Conservation (phyloP, 495 filamentous ascomycete genomes). For the Trichoderma gamsii region DNA sequence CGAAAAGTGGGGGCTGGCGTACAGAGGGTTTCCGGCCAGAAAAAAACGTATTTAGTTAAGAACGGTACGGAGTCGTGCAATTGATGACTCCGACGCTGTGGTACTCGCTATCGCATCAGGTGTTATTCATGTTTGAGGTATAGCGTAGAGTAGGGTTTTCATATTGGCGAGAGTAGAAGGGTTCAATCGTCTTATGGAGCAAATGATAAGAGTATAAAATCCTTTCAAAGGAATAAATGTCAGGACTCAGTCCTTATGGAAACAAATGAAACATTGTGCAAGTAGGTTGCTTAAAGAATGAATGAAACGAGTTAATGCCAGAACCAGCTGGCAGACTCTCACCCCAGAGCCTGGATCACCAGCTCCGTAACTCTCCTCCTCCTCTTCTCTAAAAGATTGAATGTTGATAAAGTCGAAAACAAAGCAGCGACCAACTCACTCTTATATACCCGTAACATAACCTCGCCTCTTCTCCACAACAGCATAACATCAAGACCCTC, state of each 20-base stretch:
- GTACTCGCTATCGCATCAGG: background rate
- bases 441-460: conserved; percentile 4
- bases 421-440: background rate
- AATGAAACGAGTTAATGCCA: background rate
- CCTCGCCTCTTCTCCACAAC: background rate
- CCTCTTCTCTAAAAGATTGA: background rate
- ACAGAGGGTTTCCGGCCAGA: background rate
- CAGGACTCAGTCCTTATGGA: background rate
- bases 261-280: background rate
- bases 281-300: background rate
- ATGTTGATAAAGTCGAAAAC: background rate
- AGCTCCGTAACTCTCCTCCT: background rate
- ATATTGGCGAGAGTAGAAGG: background rate
- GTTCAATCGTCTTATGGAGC: too few species aligned
- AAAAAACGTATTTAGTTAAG: background rate
- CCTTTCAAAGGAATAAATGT: too few species aligned
- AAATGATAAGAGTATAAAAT: too few species aligned
- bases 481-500: background rate
- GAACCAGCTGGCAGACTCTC: background rate
- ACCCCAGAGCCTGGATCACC: background rate
- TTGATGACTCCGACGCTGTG: background rate
- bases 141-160: background rate
- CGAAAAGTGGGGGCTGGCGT: conserved; percentile 1
- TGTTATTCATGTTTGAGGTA: background rate
- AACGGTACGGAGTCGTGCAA: background rate